Percentiles rank a stretch among this genome's conserved stretches.
Evolutionary conservation across 1,139 yeast species (phyloP).

Genomic region (Nakaseomyces glabratus): DNA sequence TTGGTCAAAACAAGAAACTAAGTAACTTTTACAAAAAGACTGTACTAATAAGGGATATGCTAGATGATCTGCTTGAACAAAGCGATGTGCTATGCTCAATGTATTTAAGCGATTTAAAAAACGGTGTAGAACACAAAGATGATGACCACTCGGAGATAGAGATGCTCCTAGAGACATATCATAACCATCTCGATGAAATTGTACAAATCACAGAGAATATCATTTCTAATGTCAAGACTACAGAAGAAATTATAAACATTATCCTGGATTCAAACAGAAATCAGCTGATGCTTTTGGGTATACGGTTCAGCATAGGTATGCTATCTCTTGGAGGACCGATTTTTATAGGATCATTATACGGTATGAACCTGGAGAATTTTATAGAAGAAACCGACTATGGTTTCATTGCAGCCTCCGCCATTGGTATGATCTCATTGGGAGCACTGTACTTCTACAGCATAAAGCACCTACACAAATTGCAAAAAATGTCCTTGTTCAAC

Average conservation of each 20-base stretch:
- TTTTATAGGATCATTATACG: slow-evolving; percentile 67
- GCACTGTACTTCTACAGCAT: slow-evolving; percentile 34
- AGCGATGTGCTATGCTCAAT: slow-evolving; percentile 68
- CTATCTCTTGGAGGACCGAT: slow-evolving; percentile 50
- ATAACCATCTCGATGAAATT: slow-evolving; percentile 68
- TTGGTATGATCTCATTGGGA: slow-evolving; percentile 20
- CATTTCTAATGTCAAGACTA: slow-evolving; percentile 61
- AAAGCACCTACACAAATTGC: slow-evolving; percentile 35
- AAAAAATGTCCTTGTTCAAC: slow-evolving; percentile 38
- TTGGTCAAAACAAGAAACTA: slow-evolving; percentile 72
- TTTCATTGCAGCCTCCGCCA: slow-evolving; percentile 37
- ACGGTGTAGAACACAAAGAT: slow-evolving; percentile 17
- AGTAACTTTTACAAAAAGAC: slow-evolving; percentile 81
- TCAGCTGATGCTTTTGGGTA: slow-evolving; percentile 63
- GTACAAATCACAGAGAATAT: slow-evolving; percentile 70
- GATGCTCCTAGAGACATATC: slow-evolving; percentile 65
- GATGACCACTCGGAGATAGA: slow-evolving; percentile 62
- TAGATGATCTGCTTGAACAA: slow-evolving; percentile 81
- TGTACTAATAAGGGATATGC: slow-evolving; percentile 66
- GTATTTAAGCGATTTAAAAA: slow-evolving; percentile 45
- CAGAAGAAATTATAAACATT: slow-evolving; percentile 74
- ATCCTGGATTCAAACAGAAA: slow-evolving; percentile 73
- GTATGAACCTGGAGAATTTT: slow-evolving; percentile 73
- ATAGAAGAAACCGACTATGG: slow-evolving; percentile 58
- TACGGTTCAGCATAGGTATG: slow-evolving; percentile 59